Conservation (phyloP, 306 rosid genomes). For the Cyamopsis tetragonoloba region DNA sequence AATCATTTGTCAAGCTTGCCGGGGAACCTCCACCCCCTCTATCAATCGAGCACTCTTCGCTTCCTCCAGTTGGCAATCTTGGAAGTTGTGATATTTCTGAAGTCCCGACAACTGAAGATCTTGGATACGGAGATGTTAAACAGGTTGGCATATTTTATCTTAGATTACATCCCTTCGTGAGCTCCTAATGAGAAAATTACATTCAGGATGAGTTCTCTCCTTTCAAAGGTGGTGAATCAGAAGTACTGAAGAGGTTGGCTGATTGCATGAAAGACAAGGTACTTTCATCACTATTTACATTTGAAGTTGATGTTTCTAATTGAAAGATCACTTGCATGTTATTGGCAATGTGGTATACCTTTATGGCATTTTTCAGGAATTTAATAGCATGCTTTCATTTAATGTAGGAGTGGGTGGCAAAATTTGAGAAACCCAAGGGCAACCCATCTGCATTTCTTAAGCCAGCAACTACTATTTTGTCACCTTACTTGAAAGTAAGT, state of each 20-base stretch:
- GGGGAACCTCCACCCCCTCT: conserved; percentile 62
- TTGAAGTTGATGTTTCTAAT: conserved; percentile 12
- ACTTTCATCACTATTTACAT: background rate
- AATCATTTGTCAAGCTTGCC: conserved; percentile 82
- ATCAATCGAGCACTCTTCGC: conserved; percentile 40
- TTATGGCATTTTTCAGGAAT: background rate
- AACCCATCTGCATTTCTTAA: conserved; percentile 78
- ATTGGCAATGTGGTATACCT: background rate
- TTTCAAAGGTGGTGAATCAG: conserved; percentile 92
- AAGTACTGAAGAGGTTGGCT: conserved; percentile 72
- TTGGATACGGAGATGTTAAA: conserved; percentile 60
- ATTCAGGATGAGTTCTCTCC: conserved; percentile 74
- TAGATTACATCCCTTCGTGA: background rate
- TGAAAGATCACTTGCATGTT: conserved; percentile 13
- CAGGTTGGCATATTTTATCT: conserved; percentile 42
- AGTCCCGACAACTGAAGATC: conserved; percentile 70
- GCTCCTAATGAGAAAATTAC: conserved; percentile 17
- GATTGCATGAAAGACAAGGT: conserved; percentile 70
- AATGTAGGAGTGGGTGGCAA: conserved; percentile 76
- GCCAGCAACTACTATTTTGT: conserved; percentile 86
- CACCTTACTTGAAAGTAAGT: conserved; percentile 94
- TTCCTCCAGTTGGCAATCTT: conserved; percentile 63
- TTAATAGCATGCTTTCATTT: conserved; percentile 6
- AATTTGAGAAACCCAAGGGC: conserved; percentile 92
- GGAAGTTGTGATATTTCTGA: conserved; percentile 51